A percentile compares a stretch with the other conserved stretches of the same genome.
Conservation (phyloP, 1,284 basidiomycete genomes). For the Anthracocystis walkeri region DNA sequence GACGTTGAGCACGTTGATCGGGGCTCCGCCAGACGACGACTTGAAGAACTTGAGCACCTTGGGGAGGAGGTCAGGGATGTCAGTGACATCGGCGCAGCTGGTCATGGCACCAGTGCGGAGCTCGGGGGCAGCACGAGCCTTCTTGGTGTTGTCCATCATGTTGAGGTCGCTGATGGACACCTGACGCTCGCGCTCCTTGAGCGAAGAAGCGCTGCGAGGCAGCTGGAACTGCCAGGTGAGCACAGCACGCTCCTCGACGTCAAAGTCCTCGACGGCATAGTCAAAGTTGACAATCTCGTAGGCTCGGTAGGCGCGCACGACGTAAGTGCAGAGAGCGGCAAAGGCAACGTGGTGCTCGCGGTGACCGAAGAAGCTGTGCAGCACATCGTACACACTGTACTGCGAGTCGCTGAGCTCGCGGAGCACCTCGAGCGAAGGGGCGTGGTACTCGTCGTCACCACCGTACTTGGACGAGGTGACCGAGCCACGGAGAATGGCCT, state of each 20-base stretch:
- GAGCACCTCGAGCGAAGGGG: slow-evolving; percentile 85
- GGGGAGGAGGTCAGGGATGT: slow-evolving; percentile 60
- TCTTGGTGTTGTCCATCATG: slow-evolving; percentile 52
- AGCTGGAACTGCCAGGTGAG: slow-evolving; percentile 72
- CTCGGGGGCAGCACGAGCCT: slow-evolving; percentile 47
- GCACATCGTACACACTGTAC: slow-evolving; percentile 96
- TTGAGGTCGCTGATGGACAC: slow-evolving; percentile 65
- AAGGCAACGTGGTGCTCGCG: slow-evolving; percentile 80
- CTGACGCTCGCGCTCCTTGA: slow-evolving; percentile 66
- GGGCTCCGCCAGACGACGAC: slow-evolving; percentile 27
- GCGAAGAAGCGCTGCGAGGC: slow-evolving; percentile 68
- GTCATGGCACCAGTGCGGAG: slow-evolving; percentile 68
- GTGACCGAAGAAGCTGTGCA: slow-evolving; percentile 89
- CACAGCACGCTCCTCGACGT: slow-evolving; percentile 73
- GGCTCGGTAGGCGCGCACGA: slow-evolving; percentile 93
- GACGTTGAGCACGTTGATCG: slow-evolving; percentile 82
- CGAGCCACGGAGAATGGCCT: slow-evolving; percentile 87
- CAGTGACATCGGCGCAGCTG: slow-evolving; percentile 57
- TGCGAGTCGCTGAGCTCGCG: slow-evolving; percentile 94
- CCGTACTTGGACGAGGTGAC: slow-evolving; percentile 84
- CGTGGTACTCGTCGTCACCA: slow-evolving; percentile 76
- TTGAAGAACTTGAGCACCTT: slow-evolving; percentile 63
- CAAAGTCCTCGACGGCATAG: slow-evolving; percentile 80
- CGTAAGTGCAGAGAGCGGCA: slow-evolving; percentile 94
- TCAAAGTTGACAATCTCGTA: slow-evolving; percentile 92